Conservation (phyloP, 768 basidiomycete species). For the Hypholoma fasciculare region DNA sequence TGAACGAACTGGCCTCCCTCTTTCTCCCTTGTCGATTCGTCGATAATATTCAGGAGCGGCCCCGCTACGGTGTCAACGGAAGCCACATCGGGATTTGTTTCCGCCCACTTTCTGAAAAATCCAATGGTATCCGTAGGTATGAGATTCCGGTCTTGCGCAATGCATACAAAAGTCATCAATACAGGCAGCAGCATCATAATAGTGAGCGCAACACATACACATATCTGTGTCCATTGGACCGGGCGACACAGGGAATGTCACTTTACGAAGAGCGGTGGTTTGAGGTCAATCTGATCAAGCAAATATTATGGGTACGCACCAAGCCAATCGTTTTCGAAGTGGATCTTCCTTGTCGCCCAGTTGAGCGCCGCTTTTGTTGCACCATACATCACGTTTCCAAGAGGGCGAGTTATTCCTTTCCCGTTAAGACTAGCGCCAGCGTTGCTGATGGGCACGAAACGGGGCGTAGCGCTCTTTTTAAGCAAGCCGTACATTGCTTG, state of each 20-base stretch:
- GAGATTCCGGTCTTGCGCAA: neutral
- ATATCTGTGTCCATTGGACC: neutral
- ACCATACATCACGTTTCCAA: neutral
- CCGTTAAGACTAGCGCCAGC: neutral
- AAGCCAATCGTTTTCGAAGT: constrained; percentile 14
- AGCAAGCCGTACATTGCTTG: neutral
- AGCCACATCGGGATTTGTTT: neutral
- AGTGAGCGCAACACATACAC: neutral
- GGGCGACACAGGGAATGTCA: neutral
- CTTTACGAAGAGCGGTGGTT: neutral
- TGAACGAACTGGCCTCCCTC: neutral
- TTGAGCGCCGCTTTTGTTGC: constrained; percentile 8
- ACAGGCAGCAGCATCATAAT: neutral
- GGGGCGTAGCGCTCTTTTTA: neutral
- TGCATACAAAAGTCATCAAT: no score
- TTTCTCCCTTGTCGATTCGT: neutral
- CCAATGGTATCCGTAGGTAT: neutral
- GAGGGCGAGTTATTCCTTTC: neutral
- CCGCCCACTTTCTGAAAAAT: neutral
- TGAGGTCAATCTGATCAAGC: no score
- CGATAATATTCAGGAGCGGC: neutral
- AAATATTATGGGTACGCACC: neutral
- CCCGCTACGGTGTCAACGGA: no score
- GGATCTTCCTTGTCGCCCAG: constrained; percentile 8
- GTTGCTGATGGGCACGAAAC: neutral